Evolutionary conservation across 345 rosid genomes (phyloP), one percentile per base, ranked within the genome.

Genomic region (Hypericum perforatum): DNA sequence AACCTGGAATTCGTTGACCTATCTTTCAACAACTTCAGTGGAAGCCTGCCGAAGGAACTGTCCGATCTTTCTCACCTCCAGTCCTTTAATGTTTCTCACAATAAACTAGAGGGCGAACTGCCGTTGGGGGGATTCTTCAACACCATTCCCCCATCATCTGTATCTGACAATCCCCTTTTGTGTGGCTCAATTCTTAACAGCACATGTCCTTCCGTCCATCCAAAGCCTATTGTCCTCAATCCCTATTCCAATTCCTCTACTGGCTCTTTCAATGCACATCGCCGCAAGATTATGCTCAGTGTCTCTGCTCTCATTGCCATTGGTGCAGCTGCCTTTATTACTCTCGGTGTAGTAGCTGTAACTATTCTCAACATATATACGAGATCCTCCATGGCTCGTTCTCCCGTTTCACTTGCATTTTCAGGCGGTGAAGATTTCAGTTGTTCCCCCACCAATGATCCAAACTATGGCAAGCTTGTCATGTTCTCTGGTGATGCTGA

Each of bases 401-500:
- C 89, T 53, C 89, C 89, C 2, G 89, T 70, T 29, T 94, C 84
- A 16, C 76, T 80, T 11, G 13, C 89, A 12, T 76, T 88, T 39
- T 88, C 94, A 0, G 95, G 77, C 0, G 94, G 85, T 8, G 94
- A 84, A 59, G 97, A 86, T 53, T 89, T 78, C 61, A 92, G 95
- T 64, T 67, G 54, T 39, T 92, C 99, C 36, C 79, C 91, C 11
- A 77, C 86, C 4, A 85, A 94, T 2, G 97, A 89, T 63, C 89
- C 94, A 53, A 85, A 84, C 75, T 92, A 94, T 13, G 99, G 99
- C 65, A 92, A 92, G 72, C 99, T 92, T 46, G 97, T 92, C 56
- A 88, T 92, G 99, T 92, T 92, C 70, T 85, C 97, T 3, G 88
- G 95, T 39, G 97, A 89, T 41, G 89, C 94, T 0, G 97, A 85